Evolutionary conservation across 768 basidiomycete species (phyloP).

Genomic region (Rhizopogon sp.): DNA sequence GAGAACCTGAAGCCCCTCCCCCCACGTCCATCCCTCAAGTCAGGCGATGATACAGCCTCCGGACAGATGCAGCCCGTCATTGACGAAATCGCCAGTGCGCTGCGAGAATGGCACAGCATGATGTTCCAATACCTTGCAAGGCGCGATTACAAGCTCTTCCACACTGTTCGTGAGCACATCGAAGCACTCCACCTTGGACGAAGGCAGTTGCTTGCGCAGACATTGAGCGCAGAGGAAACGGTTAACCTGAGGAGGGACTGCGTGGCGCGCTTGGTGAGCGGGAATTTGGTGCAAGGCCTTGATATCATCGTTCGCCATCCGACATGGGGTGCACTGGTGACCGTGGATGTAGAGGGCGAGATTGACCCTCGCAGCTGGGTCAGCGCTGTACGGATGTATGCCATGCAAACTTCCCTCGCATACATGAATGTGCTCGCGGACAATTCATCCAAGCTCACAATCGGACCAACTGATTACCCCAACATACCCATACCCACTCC

Average conservation of each 20-base stretch:
- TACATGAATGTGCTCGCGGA: slow-evolving; percentile 55
- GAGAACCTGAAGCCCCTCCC: slow-evolving; percentile 70
- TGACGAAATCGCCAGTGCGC: slow-evolving; percentile 94
- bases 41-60: slow-evolving; percentile 87
- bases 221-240: slow-evolving; percentile 84
- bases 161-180: slow-evolving; percentile 81
- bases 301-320: slow-evolving; percentile 98
- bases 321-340: slow-evolving; percentile 82
- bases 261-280: slow-evolving; percentile 80
- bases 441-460: slow-evolving; percentile 27
- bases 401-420: slow-evolving; percentile 80
- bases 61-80: slow-evolving; percentile 85
- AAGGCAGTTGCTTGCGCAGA: slow-evolving; percentile 83
- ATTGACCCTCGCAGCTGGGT: slow-evolving; percentile 80
- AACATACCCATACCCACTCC: slow-evolving; percentile 50
- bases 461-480: slow-evolving; percentile 44
- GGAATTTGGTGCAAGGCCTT: slow-evolving; percentile 87
- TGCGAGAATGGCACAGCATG: slow-evolving; percentile 92
- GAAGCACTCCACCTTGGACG: slow-evolving; percentile 90
- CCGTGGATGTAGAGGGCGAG: slow-evolving; percentile 85
- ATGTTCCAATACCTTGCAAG: slow-evolving; percentile 89
- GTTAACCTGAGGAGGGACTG: slow-evolving; percentile 77
- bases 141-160: slow-evolving; percentile 87
- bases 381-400: slow-evolving; percentile 87
- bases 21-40: slow-evolving; percentile 90